Conservation (phyloP, 495 filamentous ascomycete species). For the Podospora comata region DNA sequence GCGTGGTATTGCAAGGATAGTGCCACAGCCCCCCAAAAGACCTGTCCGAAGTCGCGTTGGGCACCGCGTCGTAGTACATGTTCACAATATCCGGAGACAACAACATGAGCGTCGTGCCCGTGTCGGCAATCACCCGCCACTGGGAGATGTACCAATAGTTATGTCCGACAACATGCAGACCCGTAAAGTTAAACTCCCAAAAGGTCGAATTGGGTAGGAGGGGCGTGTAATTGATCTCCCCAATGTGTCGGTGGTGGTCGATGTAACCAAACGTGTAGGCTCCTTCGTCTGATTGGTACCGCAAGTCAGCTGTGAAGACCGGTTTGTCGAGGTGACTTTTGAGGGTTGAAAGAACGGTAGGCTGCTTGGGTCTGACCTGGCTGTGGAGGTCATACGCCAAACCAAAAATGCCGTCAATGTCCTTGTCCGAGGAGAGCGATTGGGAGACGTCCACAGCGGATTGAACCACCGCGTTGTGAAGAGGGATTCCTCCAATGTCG, state of each 20-base stretch:
- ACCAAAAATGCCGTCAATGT: slow-evolving; percentile 40
- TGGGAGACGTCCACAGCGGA: slow-evolving; percentile 34
- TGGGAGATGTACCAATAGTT: slow-evolving; percentile 34
- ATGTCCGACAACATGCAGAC: slow-evolving; percentile 56
- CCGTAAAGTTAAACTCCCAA: slow-evolving; percentile 61
- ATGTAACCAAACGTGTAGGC: slow-evolving; percentile 79
- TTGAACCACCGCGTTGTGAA: slow-evolving; percentile 56
- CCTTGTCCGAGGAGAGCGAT: slow-evolving; percentile 25
- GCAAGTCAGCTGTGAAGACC: slow-evolving; percentile 68
- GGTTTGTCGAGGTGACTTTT: slow-evolving; percentile 42
- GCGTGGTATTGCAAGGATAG: slow-evolving; percentile 51
- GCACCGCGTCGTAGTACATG: slow-evolving; percentile 63
- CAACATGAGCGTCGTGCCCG: slow-evolving; percentile 68
- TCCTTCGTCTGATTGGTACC: slow-evolving; percentile 55
- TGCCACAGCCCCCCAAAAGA: slow-evolving; percentile 56
- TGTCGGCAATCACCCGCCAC: slow-evolving; percentile 65
- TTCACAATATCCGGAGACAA: slow-evolving; percentile 58
- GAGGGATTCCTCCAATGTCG: slow-evolving; percentile 46
- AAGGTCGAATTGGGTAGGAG: slow-evolving; percentile 61
- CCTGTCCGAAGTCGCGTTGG: slow-evolving; percentile 55
- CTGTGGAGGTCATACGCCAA: slow-evolving; percentile 31
- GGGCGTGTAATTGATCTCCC: slow-evolving; percentile 56
- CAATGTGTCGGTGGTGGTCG: slow-evolving; percentile 52
- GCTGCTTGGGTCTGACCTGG: slow-evolving; percentile 51
- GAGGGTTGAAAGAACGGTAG: slow-evolving; percentile 67